Percentiles rank a stretch among this genome's conserved stretches.
These are phyloP conservation scores for Sporothrix mexicana DNA, from an alignment of 2,329 filamentous ascomycete genomes.

Conservation along the genomic window DNA sequence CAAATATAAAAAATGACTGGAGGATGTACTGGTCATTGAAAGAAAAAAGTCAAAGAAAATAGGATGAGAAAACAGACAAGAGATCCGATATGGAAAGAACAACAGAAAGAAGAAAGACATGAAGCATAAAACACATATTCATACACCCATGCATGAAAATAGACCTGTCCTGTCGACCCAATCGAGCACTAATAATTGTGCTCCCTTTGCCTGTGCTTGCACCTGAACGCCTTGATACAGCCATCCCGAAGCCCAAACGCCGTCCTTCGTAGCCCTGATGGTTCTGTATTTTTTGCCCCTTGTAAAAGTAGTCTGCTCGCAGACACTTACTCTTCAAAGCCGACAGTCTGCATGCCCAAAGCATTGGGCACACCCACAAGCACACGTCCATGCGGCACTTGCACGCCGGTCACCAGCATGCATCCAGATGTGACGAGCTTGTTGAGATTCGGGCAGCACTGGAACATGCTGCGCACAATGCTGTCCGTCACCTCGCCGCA, in stretches of 20 bases:
- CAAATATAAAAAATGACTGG: not conserved
- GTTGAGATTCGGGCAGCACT: conserved; percentile 64
- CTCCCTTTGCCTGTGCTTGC: not conserved
- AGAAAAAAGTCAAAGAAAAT: not conserved
- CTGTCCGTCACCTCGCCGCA: conserved; percentile 70
- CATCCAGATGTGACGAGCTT: conserved; percentile 69
- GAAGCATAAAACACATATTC: not conserved
- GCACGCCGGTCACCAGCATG: conserved; percentile 63
- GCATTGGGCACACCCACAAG: conserved; percentile 65
- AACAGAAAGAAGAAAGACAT: not conserved
- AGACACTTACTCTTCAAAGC: conserved; percentile 38
- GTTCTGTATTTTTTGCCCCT: not conserved
- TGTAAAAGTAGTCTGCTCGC: not conserved
- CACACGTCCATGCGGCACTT: conserved; percentile 61
- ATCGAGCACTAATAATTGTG: not conserved
- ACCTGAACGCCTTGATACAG: conserved; percentile 13
- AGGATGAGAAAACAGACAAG: not conserved
- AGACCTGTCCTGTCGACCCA: not conserved
- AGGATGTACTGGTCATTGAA: not conserved
- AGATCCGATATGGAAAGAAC: not conserved
- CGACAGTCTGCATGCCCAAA: conserved; percentile 65
- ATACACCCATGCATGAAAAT: conserved; percentile 10
- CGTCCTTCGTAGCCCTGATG: not conserved
- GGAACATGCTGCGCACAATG: conserved; percentile 67
- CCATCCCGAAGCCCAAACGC: conserved; percentile 19